Base-by-base conservation (phyloP, 2,329 filamentous ascomycete species). In the Aspergillus quadricinctus region DNA sequence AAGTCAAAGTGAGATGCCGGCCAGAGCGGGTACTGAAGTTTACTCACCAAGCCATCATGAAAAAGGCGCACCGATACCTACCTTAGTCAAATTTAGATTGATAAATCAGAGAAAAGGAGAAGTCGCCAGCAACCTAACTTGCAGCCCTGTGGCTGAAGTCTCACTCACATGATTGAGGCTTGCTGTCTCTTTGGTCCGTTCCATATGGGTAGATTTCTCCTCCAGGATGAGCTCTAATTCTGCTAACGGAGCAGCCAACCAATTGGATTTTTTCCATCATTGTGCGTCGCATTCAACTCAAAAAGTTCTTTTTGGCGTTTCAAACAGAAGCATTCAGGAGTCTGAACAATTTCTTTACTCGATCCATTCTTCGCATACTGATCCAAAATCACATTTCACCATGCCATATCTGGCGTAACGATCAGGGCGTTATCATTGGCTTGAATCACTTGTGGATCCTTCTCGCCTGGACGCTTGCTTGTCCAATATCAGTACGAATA, bases 161-260 rank as follows among this genome's bases (percentile, higher is more conserved):
- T 55, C 53, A 55, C 53, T 46, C 40, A 53, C 40, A 28, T 53
- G 50, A 53, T 43, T 52, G 25, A 27, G 54, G 51, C 54, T 54
- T 54, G 53, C 57, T 53, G 41, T 48, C 27, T 48, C 43, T 52
- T 57, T 53, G 31, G 25, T 41, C 40, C 43, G 31, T 29, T 23
- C 25, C 48, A 28, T 59, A 37, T 49, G 27, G 48, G 50, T 29
- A 46, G 50, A 40, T 37, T 55, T 43, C 52, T 23, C n/a, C 19
- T 21, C 41, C 21, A 45, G 19, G 41, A 45, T 23, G 41, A 45
- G 19, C 10, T 57, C 49, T 45, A 57, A 51, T 23, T 48, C 37
- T 49, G 40, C 31, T 27, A 41, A 45, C 46, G 50, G 21, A 45
- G n/a, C 10, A 31, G 46, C 25, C 28, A 43, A 46, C 49, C 57